phyloP scores from a whole-genome alignment of 2,329 filamentous ascomycete species.

The Fusarium palustre region DNA sequence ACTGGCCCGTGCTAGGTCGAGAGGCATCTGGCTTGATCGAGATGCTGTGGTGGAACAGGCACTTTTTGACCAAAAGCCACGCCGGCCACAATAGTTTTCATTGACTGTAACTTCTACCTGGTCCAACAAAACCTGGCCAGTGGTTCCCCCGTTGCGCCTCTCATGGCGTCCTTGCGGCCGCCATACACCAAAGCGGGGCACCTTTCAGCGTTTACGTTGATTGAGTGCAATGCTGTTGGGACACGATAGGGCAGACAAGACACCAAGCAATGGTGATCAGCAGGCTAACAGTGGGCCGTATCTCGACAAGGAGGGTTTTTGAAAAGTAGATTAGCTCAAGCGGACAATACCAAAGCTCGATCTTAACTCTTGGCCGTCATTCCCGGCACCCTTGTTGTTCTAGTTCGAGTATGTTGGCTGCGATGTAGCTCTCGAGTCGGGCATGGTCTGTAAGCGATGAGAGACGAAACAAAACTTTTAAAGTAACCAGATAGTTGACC shows the following conservation, averaged over 20 bases:
- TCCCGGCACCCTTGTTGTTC: constrained; percentile 36
- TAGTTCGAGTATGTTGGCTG: neutral
- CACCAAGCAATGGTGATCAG: constrained; percentile 18
- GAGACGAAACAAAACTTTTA: neutral
- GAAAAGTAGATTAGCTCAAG: constrained; percentile 33
- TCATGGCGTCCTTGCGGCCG: constrained; percentile 1
- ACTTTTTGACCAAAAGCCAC: neutral
- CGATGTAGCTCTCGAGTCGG: neutral
- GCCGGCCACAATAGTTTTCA: neutral
- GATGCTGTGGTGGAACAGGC: neutral
- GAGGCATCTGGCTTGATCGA: constrained; percentile 17
- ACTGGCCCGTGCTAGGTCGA: neutral
- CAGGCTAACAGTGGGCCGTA: constrained; percentile 29
- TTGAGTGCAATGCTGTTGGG: neutral
- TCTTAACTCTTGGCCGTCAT: constrained; percentile 19
- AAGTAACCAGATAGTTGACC: neutral
- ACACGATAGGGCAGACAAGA: neutral
- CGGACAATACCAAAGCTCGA: constrained; percentile 18
- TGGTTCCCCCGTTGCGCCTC: neutral
- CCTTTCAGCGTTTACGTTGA: neutral
- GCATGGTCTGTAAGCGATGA: neutral
- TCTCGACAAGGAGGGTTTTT: constrained; percentile 12
- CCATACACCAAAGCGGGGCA: neutral
- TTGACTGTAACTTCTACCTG: neutral
- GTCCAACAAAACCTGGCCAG: neutral